phyloP scores from a whole-genome alignment of 345 rosid species.

The Eucalyptus albens region DNA sequence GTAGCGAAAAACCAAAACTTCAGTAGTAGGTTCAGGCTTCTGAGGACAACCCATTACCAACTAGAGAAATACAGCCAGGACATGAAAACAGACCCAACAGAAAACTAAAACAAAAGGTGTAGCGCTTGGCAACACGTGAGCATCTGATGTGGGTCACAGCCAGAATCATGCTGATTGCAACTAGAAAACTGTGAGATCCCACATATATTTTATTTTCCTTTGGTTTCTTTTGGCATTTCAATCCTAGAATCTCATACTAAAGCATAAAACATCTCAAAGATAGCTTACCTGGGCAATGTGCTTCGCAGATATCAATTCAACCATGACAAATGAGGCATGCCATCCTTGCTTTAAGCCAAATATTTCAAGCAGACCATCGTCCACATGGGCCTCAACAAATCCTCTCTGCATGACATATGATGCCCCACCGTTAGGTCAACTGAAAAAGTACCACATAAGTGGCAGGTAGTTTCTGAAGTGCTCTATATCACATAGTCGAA shows the following conservation, averaged over 20 bases:
- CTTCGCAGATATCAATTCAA: conserved; percentile 95
- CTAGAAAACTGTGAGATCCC: not conserved
- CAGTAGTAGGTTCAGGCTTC: not conserved
- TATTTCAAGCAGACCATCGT: conserved; percentile 91
- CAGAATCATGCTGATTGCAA: not conserved
- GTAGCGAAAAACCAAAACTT: not conserved
- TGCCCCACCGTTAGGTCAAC: not conserved
- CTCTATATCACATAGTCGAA: not conserved
- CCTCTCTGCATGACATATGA: conserved; percentile 42
- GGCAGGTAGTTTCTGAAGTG: not conserved
- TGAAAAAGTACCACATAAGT: not conserved
- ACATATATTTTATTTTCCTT: not conserved
- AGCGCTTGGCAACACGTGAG: not conserved
- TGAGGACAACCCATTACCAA: not conserved
- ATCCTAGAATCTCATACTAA: not conserved
- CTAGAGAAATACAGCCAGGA: not conserved
- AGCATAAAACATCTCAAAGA: not conserved
- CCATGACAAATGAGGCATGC: conserved; percentile 99
- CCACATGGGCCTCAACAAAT: conserved; percentile 88
- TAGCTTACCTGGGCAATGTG: conserved; percentile 89
- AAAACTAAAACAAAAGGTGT: not conserved
- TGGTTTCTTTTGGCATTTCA: not conserved
- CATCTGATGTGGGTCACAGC: not conserved
- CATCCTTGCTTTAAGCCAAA: conserved; percentile 97
- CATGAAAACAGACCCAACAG: not conserved